Evolutionary conservation across 106 monocot genomes (phyloP).

Genomic region (Hemerocallis citrina): DNA sequence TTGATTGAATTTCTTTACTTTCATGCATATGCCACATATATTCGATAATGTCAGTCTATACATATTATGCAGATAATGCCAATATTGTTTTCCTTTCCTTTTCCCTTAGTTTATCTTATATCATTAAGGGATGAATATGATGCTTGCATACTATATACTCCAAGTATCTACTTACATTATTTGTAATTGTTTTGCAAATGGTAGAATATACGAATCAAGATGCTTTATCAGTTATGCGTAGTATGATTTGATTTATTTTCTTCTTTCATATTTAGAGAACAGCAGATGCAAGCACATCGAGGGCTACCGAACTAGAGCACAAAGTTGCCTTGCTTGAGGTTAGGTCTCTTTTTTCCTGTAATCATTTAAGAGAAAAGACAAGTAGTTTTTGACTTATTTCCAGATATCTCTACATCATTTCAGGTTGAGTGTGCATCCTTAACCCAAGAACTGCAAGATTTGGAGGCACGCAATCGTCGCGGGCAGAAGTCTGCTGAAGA

Average conservation of each 20-base stretch:
- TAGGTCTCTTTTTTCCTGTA: background rate
- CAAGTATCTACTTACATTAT: too few relatives aligned
- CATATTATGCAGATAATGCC: too few relatives aligned
- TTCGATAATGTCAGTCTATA: too few relatives aligned
- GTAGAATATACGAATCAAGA: background rate
- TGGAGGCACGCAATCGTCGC: conserved; percentile 78
- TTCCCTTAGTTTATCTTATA: too few relatives aligned
- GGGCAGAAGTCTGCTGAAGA: conserved; percentile 87
- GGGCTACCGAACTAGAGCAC: conserved; percentile 82
- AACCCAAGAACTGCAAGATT: conserved; percentile 86
- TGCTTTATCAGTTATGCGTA: background rate
- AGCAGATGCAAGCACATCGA: conserved; percentile 85
- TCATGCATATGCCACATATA: too few relatives aligned
- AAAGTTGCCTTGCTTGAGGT: conserved; percentile 98
- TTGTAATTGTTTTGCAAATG: background rate
- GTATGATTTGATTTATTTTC: conserved; percentile 2
- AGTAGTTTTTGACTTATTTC: background rate
- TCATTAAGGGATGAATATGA: too few relatives aligned
- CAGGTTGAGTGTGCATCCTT: conserved; percentile 88
- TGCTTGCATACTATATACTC: too few relatives aligned
- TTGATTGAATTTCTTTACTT: too few relatives aligned
- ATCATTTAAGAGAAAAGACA: background rate
- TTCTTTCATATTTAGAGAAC: conserved; percentile 49
- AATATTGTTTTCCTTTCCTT: too few relatives aligned
- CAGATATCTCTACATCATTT: conserved; percentile 7